Conservation (phyloP, 805 yeast genomes). For the Ogataea methanolica region DNA sequence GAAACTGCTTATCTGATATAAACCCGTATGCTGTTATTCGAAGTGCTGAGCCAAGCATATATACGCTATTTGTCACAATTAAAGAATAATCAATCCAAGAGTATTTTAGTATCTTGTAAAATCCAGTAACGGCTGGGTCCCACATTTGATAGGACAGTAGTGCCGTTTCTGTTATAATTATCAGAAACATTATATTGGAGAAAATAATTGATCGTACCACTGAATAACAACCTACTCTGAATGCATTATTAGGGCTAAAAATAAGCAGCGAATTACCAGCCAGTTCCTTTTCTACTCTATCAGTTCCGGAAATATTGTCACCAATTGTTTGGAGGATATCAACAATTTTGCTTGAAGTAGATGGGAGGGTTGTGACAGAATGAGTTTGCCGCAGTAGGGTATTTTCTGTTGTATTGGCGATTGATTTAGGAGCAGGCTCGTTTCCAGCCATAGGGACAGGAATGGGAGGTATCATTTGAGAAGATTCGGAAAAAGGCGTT, state of each 20-base stretch:
- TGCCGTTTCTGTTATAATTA: constrained; percentile 42
- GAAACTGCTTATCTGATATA: not conserved
- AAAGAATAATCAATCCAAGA: constrained; percentile 50
- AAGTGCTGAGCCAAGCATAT: constrained; percentile 49
- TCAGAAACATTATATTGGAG: constrained; percentile 29
- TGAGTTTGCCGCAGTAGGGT: too few relatives aligned
- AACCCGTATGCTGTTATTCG: constrained; percentile 70
- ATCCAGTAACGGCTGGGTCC: constrained; percentile 39
- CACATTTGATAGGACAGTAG: constrained; percentile 51
- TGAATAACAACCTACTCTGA: constrained; percentile 31
- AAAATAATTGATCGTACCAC: constrained; percentile 23
- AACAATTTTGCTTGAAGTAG: not conserved
- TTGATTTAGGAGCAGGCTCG: too few relatives aligned
- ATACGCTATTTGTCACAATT: constrained; percentile 47
- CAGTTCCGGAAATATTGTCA: constrained; percentile 8
- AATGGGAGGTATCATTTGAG: too few relatives aligned
- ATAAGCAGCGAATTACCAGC: constrained; percentile 36
- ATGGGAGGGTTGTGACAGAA: too few relatives aligned
- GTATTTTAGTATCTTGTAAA: constrained; percentile 33
- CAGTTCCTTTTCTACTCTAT: not conserved
- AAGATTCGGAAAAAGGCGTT: too few relatives aligned
- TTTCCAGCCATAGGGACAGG: too few relatives aligned
- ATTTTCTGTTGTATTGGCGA: too few relatives aligned
- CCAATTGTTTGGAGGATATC: not conserved
- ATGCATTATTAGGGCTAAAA: constrained; percentile 29